Evolutionary conservation across 208 protist species (phyloP).

Genomic region (Trypanosoma rangeli): DNA sequence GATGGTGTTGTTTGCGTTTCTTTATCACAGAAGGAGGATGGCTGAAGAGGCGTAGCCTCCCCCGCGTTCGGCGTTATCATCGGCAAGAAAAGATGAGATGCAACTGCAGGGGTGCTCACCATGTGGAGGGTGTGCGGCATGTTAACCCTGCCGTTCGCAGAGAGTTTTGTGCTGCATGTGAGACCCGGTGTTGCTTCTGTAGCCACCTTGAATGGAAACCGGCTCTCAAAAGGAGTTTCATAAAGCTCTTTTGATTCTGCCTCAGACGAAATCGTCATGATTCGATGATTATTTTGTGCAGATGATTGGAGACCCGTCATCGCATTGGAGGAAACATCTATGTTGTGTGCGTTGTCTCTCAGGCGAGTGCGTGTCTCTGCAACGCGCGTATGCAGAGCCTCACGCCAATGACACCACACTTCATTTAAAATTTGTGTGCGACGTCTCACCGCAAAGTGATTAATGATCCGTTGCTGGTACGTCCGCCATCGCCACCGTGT

Average conservation of each 20-base stretch:
- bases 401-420: constrained; percentile 18
- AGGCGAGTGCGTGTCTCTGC: neutral
- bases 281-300: neutral
- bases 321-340: neutral
- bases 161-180: constrained; percentile 23
- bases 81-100: constrained; percentile 8
- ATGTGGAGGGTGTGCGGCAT: neutral
- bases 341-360: neutral
- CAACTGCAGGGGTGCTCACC: constrained; percentile 5
- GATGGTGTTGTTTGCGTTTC: constrained; percentile 13
- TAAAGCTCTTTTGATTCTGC: neutral
- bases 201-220: neutral
- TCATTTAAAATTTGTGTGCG: constrained; percentile 8
- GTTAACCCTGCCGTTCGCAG: neutral
- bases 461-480: constrained; percentile 16
- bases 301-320: neutral
- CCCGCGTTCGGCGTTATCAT: constrained; percentile 17
- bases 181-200: constrained; percentile 16
- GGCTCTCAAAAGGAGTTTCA: neutral
- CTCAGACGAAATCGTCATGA: neutral
- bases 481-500: constrained; percentile 25
- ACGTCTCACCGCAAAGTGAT: neutral
- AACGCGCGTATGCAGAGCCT: neutral
- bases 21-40: constrained; percentile 5
- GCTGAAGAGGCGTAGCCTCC: neutral